These are phyloP conservation scores for Ampelomyces quisqualis DNA, from an alignment of 2,329 filamentous ascomycete genomes.

Conservation along the genomic window DNA sequence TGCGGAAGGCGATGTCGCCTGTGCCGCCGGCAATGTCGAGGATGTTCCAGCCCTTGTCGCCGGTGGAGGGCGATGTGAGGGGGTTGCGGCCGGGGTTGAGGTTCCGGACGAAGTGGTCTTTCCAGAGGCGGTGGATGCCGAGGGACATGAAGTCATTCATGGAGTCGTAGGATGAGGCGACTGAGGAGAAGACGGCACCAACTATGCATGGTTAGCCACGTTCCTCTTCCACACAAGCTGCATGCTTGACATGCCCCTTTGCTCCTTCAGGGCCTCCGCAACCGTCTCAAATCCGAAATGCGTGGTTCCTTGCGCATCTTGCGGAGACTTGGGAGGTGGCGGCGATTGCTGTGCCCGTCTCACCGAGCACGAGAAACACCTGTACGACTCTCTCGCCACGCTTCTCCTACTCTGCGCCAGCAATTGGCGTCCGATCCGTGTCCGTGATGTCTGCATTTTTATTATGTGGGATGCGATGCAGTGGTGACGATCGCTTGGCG, in stretches of 20 bases:
- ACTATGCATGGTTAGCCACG: slow-evolving; percentile 54
- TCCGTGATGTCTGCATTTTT: slow-evolving; percentile 31
- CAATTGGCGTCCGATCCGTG: slow-evolving; percentile 35
- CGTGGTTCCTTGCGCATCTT: slow-evolving; percentile 61
- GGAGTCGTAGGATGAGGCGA: slow-evolving; percentile 89
- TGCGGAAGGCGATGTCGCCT: slow-evolving; percentile 95
- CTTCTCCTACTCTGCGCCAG: slow-evolving; percentile 20
- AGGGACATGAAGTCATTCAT: slow-evolving; percentile 99
- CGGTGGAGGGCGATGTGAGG: slow-evolving; percentile 42
- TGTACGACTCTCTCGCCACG: slow-evolving; percentile 37
- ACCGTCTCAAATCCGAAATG: slow-evolving; percentile 92
- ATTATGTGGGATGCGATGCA: slow-evolving; percentile 17
- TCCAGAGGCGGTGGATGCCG: slow-evolving; percentile 95
- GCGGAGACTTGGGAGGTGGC: slow-evolving; percentile 39
- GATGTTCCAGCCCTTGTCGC: slow-evolving; percentile 63
- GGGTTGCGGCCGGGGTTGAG: slow-evolving; percentile 75
- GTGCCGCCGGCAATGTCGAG: slow-evolving; percentile 97
- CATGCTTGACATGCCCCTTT: slow-evolving; percentile 57
- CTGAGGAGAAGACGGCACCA: slow-evolving; percentile 87
- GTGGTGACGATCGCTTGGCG: slow-evolving; percentile 27
- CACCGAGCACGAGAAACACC: slow-evolving; percentile 55
- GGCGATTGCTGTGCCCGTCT: slow-evolving; percentile 43
- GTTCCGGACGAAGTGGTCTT: slow-evolving; percentile 89
- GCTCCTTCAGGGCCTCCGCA: slow-evolving; percentile 74
- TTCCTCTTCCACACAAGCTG: not conserved